Conservation (phyloP, 768 basidiomycete genomes). For the Harrya chromipes region DNA sequence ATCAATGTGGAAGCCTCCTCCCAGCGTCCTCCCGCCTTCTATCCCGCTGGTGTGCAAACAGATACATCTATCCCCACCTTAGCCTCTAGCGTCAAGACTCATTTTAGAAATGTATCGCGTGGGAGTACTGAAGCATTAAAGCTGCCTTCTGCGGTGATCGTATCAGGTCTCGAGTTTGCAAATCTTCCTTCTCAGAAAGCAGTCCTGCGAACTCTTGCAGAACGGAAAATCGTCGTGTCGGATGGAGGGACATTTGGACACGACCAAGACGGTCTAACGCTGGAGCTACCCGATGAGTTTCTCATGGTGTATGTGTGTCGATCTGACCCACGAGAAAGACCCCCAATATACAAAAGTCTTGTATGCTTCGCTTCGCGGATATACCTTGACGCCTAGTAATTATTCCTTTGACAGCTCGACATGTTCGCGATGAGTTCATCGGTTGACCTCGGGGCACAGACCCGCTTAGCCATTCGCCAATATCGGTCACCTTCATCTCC, state of each 20-base stretch:
- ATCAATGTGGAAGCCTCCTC: background rate
- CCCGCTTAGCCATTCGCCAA: constrained; percentile 34
- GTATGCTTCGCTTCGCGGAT: constrained; percentile 39
- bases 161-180: constrained; percentile 69
- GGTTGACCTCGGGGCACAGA: constrained; percentile 45
- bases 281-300: constrained; percentile 57
- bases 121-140: constrained; percentile 23
- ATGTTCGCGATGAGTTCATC: constrained; percentile 75
- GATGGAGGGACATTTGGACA: constrained; percentile 14
- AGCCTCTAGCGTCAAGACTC: constrained; percentile 6
- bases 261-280: constrained; percentile 28
- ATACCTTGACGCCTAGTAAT: background rate
- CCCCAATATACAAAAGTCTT: constrained; percentile 59
- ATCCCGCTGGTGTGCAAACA: constrained; percentile 9
- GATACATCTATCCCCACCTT: constrained; percentile 16
- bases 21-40: constrained; percentile 10
- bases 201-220: constrained; percentile 49
- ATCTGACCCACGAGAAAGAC: constrained; percentile 59
- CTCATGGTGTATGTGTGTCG: constrained; percentile 72
- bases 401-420: constrained; percentile 53
- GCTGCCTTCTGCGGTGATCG: constrained; percentile 58
- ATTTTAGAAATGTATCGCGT: constrained; percentile 13
- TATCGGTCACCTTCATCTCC: constrained; percentile 29
- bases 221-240: constrained; percentile 47
- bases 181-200: constrained; percentile 53